Evolutionary conservation across 495 filamentous ascomycete genomes (phyloP), one percentile per base, ranked within the genome.

Genomic region (Penicillium chermesinum): DNA sequence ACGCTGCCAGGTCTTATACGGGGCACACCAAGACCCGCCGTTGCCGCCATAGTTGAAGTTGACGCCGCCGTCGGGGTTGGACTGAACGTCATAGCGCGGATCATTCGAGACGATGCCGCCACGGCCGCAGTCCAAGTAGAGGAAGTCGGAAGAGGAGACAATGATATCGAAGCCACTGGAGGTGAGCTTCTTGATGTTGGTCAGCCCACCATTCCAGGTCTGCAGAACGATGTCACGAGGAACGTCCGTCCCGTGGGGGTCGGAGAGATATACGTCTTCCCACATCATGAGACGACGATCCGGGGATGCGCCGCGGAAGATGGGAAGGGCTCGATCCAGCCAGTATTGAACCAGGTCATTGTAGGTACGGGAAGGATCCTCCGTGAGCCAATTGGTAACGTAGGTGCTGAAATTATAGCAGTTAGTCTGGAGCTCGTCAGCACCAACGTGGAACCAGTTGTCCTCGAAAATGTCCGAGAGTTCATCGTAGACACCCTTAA

Each of bases 1-100:
- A 14, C 77, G 74, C 52, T 81, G 77, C 77, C 77, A 81, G 52
- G 75, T 77, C 56, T 81, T 81, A 65, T 81, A 81, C 0, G 77
- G 77, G 0, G 69, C 75, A 53, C 77, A 81, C 77, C 77, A 81
- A 48, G 67, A 73, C n/a, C 76, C 77, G 15, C 77, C 77, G 44
- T 55, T 57, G 49, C 72, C 77, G 33, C 64, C 67, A 49, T 70
- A 81, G 66, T 81, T 81, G 66, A 79, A 77, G 57, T 62, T 78
- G 2, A 70, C 64, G 20, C 54, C 59, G 33, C 55, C 57, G 48
- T 68, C 66, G 0, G 74, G 72, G 58, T 79, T 79, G 18, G 50
- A 48, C 66, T 64, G 58, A 14, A 74, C 72, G 55, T 78, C 64
- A 64, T 81, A 81, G 18, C 74, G 69, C 2, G 64, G 67, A 44